Conservation (phyloP, 2,329 filamentous ascomycete genomes). For the Colletotrichum karsti region DNA sequence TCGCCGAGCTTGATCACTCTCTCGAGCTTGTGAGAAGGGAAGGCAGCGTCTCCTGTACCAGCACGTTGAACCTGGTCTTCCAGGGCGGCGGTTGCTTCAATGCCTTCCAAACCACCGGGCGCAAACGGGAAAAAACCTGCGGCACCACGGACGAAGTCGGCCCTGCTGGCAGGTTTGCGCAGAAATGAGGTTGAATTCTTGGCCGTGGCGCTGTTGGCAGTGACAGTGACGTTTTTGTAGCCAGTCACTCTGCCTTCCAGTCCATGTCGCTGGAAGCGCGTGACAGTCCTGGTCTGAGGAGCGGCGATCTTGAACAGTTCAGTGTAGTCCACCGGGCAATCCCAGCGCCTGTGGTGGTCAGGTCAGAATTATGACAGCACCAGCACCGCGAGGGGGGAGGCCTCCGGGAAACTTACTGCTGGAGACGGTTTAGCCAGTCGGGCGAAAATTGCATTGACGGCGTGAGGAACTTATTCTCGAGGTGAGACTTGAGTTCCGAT, state of each 20-base stretch:
- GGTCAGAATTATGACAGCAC: background rate
- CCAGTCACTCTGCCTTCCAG: slow-evolving; percentile 92
- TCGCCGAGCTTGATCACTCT: slow-evolving; percentile 87
- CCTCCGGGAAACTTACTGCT: slow-evolving; percentile 79
- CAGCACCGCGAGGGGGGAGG: background rate
- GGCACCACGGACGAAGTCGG: slow-evolving; percentile 91
- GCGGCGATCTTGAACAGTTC: slow-evolving; percentile 87
- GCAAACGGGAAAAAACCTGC: slow-evolving; percentile 96
- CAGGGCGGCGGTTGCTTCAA: slow-evolving; percentile 84
- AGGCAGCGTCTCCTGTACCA: slow-evolving; percentile 49
- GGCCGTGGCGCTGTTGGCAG: slow-evolving; percentile 86
- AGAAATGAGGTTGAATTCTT: slow-evolving; percentile 94
- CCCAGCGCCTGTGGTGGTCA: slow-evolving; percentile 69
- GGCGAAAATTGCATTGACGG: slow-evolving; percentile 82
- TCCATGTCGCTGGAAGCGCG: slow-evolving; percentile 89
- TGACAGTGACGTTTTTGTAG: slow-evolving; percentile 93
- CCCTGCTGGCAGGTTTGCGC: slow-evolving; percentile 84
- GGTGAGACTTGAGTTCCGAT: slow-evolving; percentile 71
- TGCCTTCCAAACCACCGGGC: slow-evolving; percentile 86
- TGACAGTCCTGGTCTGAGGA: slow-evolving; percentile 94
- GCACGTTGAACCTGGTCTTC: slow-evolving; percentile 74
- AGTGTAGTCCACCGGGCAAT: slow-evolving; percentile 80
- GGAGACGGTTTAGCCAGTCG: slow-evolving; percentile 88
- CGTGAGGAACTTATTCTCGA: slow-evolving; percentile 81
- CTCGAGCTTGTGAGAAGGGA: slow-evolving; percentile 69